These are phyloP conservation scores for Sugiyamaella sp. DNA, from an alignment of 1,139 yeast genomes.

Conservation along the genomic window DNA sequence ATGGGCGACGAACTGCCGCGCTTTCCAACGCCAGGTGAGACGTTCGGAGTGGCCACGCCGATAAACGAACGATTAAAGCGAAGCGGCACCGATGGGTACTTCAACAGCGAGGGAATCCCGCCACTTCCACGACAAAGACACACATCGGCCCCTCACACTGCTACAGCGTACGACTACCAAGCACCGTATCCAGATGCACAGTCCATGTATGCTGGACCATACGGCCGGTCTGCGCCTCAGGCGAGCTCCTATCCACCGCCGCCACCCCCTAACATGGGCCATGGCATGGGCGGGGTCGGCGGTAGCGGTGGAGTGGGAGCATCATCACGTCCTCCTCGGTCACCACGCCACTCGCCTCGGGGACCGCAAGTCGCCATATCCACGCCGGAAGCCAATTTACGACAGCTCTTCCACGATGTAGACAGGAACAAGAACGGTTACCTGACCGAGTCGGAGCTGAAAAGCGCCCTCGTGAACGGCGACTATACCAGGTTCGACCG, in stretches of 20 bases:
- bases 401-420: slow-evolving; percentile 36
- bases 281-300: neutral
- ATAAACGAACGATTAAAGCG: slow-evolving; percentile 16
- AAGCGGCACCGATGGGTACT: slow-evolving; percentile 18
- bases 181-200: slow-evolving; percentile 21
- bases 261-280: neutral
- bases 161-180: slow-evolving; percentile 8
- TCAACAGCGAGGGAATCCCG: slow-evolving; percentile 12
- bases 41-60: slow-evolving; percentile 29
- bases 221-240: slow-evolving; percentile 8
- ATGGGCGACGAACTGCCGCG: slow-evolving; percentile 38
- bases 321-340: slow-evolving; percentile 20
- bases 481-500: slow-evolving; percentile 65
- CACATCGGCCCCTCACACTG: slow-evolving; percentile 3
- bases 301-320: slow-evolving; percentile 13
- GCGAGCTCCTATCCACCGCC: slow-evolving; percentile 17
- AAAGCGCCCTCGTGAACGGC: slow-evolving; percentile 61
- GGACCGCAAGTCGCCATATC: slow-evolving; percentile 18
- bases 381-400: slow-evolving; percentile 33
- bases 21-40: slow-evolving; percentile 37
- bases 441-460: slow-evolving; percentile 61
- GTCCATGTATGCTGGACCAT: slow-evolving; percentile 13
- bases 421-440: slow-evolving; percentile 50
- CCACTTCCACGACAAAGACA: slow-evolving; percentile 19
- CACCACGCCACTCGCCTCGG: slow-evolving; percentile 18